Percentiles rank a stretch among this genome's conserved stretches.
Evolutionary conservation across 352 stramenopile species (phyloP).

Genomic region (Phytophthora melonis): DNA sequence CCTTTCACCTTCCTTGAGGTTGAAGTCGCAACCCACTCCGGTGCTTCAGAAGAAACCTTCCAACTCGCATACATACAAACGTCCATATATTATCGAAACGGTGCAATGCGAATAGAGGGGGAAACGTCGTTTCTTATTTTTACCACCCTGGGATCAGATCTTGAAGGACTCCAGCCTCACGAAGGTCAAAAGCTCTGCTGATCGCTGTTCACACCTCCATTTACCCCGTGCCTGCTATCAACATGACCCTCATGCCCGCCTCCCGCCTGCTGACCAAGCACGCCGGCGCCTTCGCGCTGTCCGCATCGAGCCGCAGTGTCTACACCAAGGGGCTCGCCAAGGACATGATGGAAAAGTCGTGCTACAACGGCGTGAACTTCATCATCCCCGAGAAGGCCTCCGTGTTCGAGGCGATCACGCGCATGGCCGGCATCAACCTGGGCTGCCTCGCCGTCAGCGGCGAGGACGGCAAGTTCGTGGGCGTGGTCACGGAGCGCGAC

Average conservation of each 20-base stretch:
- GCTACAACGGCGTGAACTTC: constrained; percentile 96
- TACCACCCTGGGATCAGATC: background rate
- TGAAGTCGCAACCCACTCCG: constrained; percentile 17
- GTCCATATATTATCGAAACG: constrained; percentile 8
- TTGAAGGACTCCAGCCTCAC: constrained; percentile 1
- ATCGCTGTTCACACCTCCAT: constrained; percentile 22
- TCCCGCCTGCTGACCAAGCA: constrained; percentile 34
- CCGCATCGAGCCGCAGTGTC: constrained; percentile 47
- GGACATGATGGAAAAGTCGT: constrained; percentile 94
- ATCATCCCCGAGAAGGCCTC: constrained; percentile 93
- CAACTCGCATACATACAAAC: constrained; percentile 23
- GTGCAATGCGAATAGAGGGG: constrained; percentile 11
- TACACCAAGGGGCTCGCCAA: constrained; percentile 88
- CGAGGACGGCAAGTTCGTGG: constrained; percentile 89
- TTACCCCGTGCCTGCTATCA: background rate
- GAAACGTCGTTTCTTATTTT: constrained; percentile 15
- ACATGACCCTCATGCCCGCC: constrained; percentile 32
- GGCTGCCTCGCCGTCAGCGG: constrained; percentile 93
- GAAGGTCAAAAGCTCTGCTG: background rate
- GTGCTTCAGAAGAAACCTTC: constrained; percentile 3
- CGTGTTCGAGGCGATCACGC: constrained; percentile 95
- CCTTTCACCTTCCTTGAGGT: constrained; percentile 5
- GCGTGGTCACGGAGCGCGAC: constrained; percentile 95
- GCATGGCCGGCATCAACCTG: constrained; percentile 95
- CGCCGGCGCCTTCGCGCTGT: constrained; percentile 20